A percentile compares a stretch with the other conserved stretches of the same genome.
Evolutionary conservation across 345 rosid species (phyloP).

Genomic region (Streptanthus diversifolius): DNA sequence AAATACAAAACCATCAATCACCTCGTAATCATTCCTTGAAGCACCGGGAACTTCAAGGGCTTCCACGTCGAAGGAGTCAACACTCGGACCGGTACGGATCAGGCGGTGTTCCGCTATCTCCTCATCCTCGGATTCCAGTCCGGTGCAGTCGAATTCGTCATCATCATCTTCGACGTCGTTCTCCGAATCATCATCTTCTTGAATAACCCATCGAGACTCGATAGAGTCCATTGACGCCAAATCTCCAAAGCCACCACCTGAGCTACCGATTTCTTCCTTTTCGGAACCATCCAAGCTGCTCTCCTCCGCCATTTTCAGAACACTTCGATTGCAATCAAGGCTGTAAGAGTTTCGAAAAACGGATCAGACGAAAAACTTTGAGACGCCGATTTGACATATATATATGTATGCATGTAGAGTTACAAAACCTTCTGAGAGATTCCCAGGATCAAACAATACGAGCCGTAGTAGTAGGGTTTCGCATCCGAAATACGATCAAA

Average conservation of each 20-base stretch:
- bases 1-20: conserved; percentile 16
- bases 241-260: conserved; percentile 33
- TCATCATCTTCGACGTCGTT: conserved; percentile 51
- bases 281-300: conserved; percentile 40
- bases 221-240: conserved; percentile 65
- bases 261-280: conserved; percentile 48
- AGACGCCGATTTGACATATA: not conserved
- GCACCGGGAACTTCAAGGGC: conserved; percentile 93
- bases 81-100: conserved; percentile 85
- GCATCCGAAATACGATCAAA: conserved; percentile 9
- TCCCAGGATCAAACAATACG: conserved; percentile 13
- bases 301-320: conserved; percentile 55
- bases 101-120: conserved; percentile 67
- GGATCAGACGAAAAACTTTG: conserved; percentile 12
- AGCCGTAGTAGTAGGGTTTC: not conserved
- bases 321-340: conserved; percentile 7
- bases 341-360: not conserved
- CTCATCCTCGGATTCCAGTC: conserved; percentile 74
- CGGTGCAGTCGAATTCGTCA: conserved; percentile 33
- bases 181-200: conserved; percentile 76
- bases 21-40: conserved; percentile 73
- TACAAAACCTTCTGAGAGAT: not conserved
- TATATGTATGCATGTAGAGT: not conserved
- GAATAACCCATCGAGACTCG: conserved; percentile 96
- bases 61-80: conserved; percentile 94